These are phyloP conservation scores for Pseudogymnoascus sp. DNA, from an alignment of 2,329 filamentous ascomycete species.

Conservation along the genomic window DNA sequence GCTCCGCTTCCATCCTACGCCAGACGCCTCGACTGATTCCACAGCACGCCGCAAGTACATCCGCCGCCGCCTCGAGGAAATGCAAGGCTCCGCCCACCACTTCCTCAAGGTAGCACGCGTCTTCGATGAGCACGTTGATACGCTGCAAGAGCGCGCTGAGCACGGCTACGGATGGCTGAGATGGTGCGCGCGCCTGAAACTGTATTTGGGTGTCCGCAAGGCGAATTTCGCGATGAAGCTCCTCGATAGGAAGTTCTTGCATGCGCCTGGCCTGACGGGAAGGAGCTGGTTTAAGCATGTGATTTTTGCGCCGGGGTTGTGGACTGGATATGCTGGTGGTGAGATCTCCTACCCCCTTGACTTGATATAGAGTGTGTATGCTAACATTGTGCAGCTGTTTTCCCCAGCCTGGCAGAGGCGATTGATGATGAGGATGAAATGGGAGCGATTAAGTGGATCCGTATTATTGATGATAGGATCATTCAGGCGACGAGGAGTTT, in stretches of 20 bases:
- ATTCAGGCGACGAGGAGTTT: conserved; percentile 39
- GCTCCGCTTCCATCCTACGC: background rate
- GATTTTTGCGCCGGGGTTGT: conserved; percentile 82
- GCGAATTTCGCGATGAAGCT: conserved; percentile 78
- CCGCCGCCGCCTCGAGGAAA: conserved; percentile 21
- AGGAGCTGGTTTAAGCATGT: conserved; percentile 91
- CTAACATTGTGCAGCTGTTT: conserved; percentile 41
- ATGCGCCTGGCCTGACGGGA: conserved; percentile 67
- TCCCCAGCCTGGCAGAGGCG: conserved; percentile 55
- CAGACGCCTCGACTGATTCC: background rate
- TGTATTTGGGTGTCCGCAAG: conserved; percentile 55
- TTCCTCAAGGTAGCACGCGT: conserved; percentile 23
- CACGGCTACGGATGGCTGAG: conserved; percentile 70
- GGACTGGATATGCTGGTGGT: conserved; percentile 81
- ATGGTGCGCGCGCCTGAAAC: conserved; percentile 58
- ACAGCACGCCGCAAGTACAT: conserved; percentile 16
- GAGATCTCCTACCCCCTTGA: conserved; percentile 53
- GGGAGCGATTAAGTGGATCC: conserved; percentile 52
- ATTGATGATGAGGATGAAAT: conserved; percentile 52
- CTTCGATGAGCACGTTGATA: conserved; percentile 22
- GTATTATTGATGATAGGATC: conserved; percentile 49
- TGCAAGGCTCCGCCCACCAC: conserved; percentile 10
- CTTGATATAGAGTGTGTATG: background rate
- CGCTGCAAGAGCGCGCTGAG: conserved; percentile 36
- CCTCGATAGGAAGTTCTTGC: conserved; percentile 74